phyloP scores from a whole-genome alignment of 2,329 filamentous ascomycete genomes.

The Didymosphaeria variabile region DNA sequence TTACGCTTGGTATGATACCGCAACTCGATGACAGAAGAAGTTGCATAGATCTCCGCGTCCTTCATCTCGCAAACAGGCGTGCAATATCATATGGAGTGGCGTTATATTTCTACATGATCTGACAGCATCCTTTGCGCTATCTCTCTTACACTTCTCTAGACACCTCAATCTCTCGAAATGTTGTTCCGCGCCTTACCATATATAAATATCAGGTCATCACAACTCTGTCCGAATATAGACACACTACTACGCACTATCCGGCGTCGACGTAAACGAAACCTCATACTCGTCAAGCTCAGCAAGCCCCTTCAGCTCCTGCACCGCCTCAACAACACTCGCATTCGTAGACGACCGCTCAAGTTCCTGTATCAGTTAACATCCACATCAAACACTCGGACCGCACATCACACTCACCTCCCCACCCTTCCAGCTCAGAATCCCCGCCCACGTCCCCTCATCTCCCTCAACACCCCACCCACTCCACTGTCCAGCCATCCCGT shows the following conservation, averaged over 20 bases:
- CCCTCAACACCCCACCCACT: slow-evolving; percentile 3
- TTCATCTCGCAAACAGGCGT: background rate
- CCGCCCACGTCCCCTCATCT: slow-evolving; percentile 6
- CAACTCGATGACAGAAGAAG: too few species aligned
- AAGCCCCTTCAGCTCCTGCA: slow-evolving; percentile 2
- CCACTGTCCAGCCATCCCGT: background rate
- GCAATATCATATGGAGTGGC: background rate
- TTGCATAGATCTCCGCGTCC: background rate
- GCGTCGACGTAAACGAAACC: background rate
- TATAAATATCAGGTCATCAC: background rate
- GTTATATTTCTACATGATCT: background rate
- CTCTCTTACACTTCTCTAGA: background rate
- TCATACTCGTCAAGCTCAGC: slow-evolving; percentile 4
- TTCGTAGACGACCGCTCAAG: background rate
- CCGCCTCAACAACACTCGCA: background rate
- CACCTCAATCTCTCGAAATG: background rate
- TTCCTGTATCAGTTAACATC: background rate
- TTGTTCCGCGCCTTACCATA: background rate
- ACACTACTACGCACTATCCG: background rate
- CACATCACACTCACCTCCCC: background rate
- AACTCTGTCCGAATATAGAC: background rate
- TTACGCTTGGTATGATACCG: too few species aligned
- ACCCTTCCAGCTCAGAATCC: background rate
- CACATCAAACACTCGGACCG: background rate
- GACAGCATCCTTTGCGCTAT: background rate